phyloP scores from a whole-genome alignment of 495 filamentous ascomycete species.

The Aspergillus bertholletiae region DNA sequence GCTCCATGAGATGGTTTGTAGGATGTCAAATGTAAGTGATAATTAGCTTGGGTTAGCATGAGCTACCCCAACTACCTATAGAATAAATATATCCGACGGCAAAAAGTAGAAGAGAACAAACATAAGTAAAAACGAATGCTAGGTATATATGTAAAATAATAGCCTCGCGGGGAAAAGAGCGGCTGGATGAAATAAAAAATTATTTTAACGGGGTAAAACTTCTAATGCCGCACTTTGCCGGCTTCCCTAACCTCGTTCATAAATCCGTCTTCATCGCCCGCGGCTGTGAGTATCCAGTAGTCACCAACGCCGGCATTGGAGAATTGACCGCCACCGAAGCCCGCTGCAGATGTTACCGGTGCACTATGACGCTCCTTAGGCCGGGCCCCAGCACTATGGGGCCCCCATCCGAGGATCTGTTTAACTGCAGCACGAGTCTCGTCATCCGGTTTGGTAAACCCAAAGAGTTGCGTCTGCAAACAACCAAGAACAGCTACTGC shows the following conservation, averaged over 20 bases:
- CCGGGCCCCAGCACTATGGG: conserved; percentile 32
- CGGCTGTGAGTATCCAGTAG: conserved; percentile 41
- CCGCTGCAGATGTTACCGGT: conserved; percentile 28
- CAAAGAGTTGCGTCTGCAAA: conserved; percentile 61
- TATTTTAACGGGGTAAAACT: neutral
- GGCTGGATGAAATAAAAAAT: neutral
- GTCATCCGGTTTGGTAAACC: conserved; percentile 45
- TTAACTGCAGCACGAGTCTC: conserved; percentile 31
- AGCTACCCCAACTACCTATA: neutral
- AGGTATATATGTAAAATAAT: neutral
- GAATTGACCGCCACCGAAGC: conserved; percentile 40
- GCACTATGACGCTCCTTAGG: conserved; percentile 41
- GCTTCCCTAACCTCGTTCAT: conserved; percentile 64
- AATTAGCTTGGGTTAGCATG: neutral
- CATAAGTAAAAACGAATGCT: neutral
- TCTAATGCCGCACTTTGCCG: conserved; percentile 54
- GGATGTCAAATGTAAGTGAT: neutral
- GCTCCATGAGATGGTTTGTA: too few species aligned
- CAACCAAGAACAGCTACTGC: conserved; percentile 67
- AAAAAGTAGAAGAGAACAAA: neutral
- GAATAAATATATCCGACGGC: neutral
- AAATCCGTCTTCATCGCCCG: conserved; percentile 64
- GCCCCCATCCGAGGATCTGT: conserved; percentile 52
- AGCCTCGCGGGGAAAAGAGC: neutral
- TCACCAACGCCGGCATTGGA: conserved; percentile 35